These are phyloP conservation scores for Kernera saxatilis DNA, from an alignment of 345 rosid species.

Conservation along the genomic window DNA sequence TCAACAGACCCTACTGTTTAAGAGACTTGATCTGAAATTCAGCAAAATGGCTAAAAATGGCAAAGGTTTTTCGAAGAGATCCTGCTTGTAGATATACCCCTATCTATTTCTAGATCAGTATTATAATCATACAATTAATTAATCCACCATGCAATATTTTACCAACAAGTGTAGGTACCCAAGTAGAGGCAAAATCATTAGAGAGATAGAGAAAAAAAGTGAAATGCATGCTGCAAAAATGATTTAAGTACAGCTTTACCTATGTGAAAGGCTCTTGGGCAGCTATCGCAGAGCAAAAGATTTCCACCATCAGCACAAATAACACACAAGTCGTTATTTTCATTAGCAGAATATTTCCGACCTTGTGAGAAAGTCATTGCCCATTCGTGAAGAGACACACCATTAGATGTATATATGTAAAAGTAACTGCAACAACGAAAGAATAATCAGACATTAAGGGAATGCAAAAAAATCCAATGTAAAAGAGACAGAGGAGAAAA, in stretches of 20 bases:
- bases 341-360: conserved; percentile 64
- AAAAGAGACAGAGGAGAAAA: conserved; percentile 3
- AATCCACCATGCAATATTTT: not conserved
- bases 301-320: conserved; percentile 95
- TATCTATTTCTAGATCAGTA: not conserved
- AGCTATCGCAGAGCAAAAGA: conserved; percentile 91
- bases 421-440: conserved; percentile 59
- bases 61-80: not conserved
- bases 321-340: conserved; percentile 77
- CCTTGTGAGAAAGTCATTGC: conserved; percentile 77
- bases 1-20: conserved; percentile 6
- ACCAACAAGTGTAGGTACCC: conserved; percentile 2
- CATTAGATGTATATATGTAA: conserved; percentile 91
- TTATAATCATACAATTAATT: not conserved
- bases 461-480: not conserved
- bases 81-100: conserved; percentile 4
- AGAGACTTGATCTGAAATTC: conserved; percentile 3
- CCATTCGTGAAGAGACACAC: conserved; percentile 97
- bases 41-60: not conserved
- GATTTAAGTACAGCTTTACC: conserved; percentile 37
- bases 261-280: conserved; percentile 97
- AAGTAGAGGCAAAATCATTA: not conserved
- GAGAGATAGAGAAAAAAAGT: conserved; percentile 12
- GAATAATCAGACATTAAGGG: not conserved
- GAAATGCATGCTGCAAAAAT: conserved; percentile 7